Evolutionary conservation across 768 basidiomycete species (phyloP).

Genomic region (Lyophyllum atratum): DNA sequence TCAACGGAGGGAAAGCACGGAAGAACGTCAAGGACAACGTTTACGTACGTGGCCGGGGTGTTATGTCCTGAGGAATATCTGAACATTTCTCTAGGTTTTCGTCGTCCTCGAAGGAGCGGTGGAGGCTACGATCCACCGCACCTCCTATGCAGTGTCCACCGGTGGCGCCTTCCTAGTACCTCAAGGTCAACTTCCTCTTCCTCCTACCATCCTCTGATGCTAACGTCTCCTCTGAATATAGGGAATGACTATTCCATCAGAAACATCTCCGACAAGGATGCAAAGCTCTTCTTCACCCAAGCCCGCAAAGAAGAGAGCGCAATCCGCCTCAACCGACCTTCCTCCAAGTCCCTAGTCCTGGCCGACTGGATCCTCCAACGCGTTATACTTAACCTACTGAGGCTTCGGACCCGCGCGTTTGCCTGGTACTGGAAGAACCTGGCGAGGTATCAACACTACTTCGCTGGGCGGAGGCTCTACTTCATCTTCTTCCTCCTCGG

Average conservation of each 20-base stretch:
- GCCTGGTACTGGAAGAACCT: conserved; percentile 20
- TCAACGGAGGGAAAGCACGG: conserved; percentile 76
- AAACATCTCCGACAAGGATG: conserved; percentile 81
- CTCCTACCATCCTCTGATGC: not conserved
- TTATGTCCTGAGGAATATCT: not conserved
- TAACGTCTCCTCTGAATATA: conserved; percentile 28
- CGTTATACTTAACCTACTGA: conserved; percentile 7
- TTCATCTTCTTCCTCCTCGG: conserved; percentile 23
- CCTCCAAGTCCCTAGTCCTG: conserved; percentile 16
- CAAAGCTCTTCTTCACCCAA: conserved; percentile 90
- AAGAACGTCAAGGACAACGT: conserved; percentile 94
- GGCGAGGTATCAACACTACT: conserved; percentile 16
- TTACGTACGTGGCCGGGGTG: conserved; percentile 56
- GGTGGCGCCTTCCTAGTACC: conserved; percentile 92
- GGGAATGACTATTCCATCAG: conserved; percentile 91
- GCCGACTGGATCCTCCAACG: conserved; percentile 21
- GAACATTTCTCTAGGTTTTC: conserved; percentile 39
- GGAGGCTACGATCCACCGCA: conserved; percentile 80
- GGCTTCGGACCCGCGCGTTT: conserved; percentile 10
- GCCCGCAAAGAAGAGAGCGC: conserved; percentile 46
- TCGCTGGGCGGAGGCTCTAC: conserved; percentile 18
- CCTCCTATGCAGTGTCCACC: conserved; percentile 72
- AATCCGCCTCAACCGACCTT: conserved; percentile 11
- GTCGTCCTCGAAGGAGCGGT: conserved; percentile 88
- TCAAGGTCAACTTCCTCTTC: conserved; percentile 56